Evolutionary conservation across 1,284 basidiomycete genomes (phyloP).

Genomic region (Trichosporon sp.): DNA sequence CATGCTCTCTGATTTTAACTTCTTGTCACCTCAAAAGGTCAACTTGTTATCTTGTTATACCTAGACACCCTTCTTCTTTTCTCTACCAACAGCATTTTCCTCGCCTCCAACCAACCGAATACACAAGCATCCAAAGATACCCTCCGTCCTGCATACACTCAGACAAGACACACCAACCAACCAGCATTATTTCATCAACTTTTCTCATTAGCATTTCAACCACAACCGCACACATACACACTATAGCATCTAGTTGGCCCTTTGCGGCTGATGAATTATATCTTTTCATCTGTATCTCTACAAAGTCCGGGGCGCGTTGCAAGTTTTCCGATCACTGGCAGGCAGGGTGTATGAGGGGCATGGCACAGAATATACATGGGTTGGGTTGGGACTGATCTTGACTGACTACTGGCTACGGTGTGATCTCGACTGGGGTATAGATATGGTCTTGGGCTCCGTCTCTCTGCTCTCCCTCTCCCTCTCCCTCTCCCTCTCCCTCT

Average conservation of each 20-base stretch:
- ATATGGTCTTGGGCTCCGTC: too few relatives aligned
- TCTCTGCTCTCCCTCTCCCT: too few relatives aligned
- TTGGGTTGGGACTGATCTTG: too few relatives aligned
- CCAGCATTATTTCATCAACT: too few relatives aligned
- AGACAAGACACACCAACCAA: too few relatives aligned
- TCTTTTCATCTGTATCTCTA: not conserved
- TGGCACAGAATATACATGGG: too few relatives aligned
- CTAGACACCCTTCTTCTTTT: too few relatives aligned
- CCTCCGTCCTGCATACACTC: not conserved
- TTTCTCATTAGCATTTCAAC: not conserved
- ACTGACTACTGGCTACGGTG: too few relatives aligned
- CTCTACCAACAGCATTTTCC: not conserved
- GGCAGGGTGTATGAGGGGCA: too few relatives aligned
- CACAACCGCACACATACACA: not conserved
- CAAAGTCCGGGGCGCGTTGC: not conserved
- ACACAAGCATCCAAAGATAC: slow-evolving; percentile 3
- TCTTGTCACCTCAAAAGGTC: not conserved
- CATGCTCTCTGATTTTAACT: not conserved
- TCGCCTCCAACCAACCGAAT: not conserved
- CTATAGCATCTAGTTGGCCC: not conserved
- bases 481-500: too few relatives aligned
- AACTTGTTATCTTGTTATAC: too few relatives aligned
- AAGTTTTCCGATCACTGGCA: not conserved
- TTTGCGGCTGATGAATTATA: not conserved
- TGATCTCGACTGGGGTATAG: too few relatives aligned